Evolutionary conservation across 768 basidiomycete genomes (phyloP), one percentile per base, ranked within the genome.

Genomic region (Tricholoma hemisulphureum): DNA sequence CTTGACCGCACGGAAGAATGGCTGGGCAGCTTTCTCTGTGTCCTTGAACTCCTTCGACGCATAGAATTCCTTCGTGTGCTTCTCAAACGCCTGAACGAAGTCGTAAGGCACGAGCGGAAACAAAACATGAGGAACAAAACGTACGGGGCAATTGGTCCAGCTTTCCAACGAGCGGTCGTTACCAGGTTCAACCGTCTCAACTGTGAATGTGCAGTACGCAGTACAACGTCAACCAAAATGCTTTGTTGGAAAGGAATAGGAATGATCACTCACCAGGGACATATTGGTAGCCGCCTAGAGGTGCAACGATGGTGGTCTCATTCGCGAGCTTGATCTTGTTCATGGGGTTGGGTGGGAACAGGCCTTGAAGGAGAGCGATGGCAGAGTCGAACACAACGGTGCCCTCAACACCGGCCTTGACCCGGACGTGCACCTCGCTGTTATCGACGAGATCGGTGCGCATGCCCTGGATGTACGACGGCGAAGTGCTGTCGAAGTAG

Each of bases 361-460:
- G 78, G 41, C 92, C 91, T 73, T 95, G 93, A 39, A 93, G 82
- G 53, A 93, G 77, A 28, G 93, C 91, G 53, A 89, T 87, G 29
- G 91, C 87, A 6, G 88, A 89, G 78, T 94, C 91, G 71, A 91
- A 90, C 63, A 93, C 91, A 52, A 89, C 86, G n/a, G 84, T 78
- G 48, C 92, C 91, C 69, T 95, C 92, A 51, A 86, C 87, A 46
- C 91, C 91, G 53, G 86, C 86, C 75, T 94, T 93, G 70, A 88
- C 89, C 61, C 85, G 86, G 53, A 89, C 81, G 63, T 86, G 86
- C 65, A 93, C 78, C 69, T 90, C 83, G 63, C 77, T 80, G 68
- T 87, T 88, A 76, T 89, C 81, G 31, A 88, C 88, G 64, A 92
- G 78, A 66, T 89, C 86, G 26, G 77, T 69, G 58, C 80, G 77